Evolutionary conservation across 805 yeast genomes (phyloP).

Genomic region (Blastobotrys attinorum): DNA sequence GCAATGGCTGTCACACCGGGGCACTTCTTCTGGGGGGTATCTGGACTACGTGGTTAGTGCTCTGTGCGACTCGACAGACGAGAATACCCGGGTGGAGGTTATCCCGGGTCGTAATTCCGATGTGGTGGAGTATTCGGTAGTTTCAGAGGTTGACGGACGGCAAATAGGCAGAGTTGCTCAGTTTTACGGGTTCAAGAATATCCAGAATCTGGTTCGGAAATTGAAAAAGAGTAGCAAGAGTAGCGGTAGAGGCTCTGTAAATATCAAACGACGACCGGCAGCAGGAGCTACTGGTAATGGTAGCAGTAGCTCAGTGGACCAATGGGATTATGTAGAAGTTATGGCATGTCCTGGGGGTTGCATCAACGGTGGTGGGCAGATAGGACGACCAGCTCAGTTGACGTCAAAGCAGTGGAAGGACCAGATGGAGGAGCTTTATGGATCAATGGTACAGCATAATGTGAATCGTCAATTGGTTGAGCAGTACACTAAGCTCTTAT

Average conservation of each 20-base stretch:
- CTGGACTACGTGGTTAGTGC: conserved; percentile 57
- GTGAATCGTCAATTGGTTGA: conserved; percentile 1
- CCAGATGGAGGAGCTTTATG: conserved; percentile 32
- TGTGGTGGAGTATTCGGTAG: conserved; percentile 57
- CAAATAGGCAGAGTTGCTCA: conserved; percentile 48
- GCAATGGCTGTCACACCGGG: conserved; percentile 68
- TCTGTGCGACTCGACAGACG: conserved; percentile 17
- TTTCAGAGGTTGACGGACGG: conserved; percentile 26
- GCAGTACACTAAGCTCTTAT: conserved; percentile 6
- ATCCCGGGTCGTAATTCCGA: conserved; percentile 62
- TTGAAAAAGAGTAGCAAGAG: conserved; percentile 38
- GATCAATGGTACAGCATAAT: conserved; percentile 5
- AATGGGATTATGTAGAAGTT: conserved; percentile 78
- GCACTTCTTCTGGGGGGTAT: conserved; percentile 87
- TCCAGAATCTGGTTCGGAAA: conserved; percentile 86
- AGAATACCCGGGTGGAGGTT: conserved; percentile 38
- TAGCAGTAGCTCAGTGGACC: conserved; percentile 7
- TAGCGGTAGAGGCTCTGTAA: conserved; percentile 13
- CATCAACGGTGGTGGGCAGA: conserved; percentile 93
- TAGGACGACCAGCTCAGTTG: conserved; percentile 35
- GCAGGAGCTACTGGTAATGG: conserved; percentile 33
- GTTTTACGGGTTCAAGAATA: conserved; percentile 88
- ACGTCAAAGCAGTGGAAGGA: conserved; percentile 27
- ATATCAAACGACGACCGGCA: conserved; percentile 14
- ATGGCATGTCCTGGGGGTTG: conserved; percentile 99